Base-by-base conservation (phyloP, 2,329 filamentous ascomycete species). In the Aspergillus sp. region DNA sequence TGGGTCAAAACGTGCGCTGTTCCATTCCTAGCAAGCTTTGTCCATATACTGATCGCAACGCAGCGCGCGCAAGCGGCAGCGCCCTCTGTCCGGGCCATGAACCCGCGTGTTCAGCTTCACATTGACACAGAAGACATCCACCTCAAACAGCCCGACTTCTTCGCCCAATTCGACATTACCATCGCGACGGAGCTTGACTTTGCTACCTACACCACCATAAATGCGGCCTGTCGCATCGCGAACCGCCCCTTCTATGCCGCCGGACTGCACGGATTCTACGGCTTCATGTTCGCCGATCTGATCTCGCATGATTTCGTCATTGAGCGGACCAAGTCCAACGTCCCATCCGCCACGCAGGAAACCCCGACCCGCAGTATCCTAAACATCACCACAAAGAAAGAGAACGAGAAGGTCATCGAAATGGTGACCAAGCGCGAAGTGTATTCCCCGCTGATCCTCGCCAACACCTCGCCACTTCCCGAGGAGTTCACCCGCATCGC, bases 201-300 rank as follows among this genome's bases (percentile, higher is more conserved):
- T 48, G 81, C 85, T 59, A 87, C 87, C 0, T 85, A 96, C 63
- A 87, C 87, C 65, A 85, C 87, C 60, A 90, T 98, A 79, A 97
- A 98, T 78, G 91, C 91, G 21, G 89, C 91, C 28, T 93, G 92
- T 43, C 89, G 94, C 50, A 80, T 96, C 39, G 88, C 89, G 62
- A 85, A 87, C 64, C 87, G 87, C 51, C 88, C 92, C 10, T 97
- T 97, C 76, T 99, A 99, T 77, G 92, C 92, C 9, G 91, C 92
- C 38, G 89, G 88, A 54, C 87, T 90, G 2, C 91, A 97, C 73
- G 95, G 95, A 52, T 85, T 97, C 74, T 98, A 96, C 75, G 95
- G 95, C 58, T 99, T 91, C 79, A 90, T 97, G 66, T 99, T 99
- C 75, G 90, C 91, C 60, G 95, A 99, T 75, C 84, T 99, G 21